Evolutionary conservation across 495 filamentous ascomycete genomes (phyloP), one percentile per base, ranked within the genome.

Genomic region (Daldinia caldariorum): DNA sequence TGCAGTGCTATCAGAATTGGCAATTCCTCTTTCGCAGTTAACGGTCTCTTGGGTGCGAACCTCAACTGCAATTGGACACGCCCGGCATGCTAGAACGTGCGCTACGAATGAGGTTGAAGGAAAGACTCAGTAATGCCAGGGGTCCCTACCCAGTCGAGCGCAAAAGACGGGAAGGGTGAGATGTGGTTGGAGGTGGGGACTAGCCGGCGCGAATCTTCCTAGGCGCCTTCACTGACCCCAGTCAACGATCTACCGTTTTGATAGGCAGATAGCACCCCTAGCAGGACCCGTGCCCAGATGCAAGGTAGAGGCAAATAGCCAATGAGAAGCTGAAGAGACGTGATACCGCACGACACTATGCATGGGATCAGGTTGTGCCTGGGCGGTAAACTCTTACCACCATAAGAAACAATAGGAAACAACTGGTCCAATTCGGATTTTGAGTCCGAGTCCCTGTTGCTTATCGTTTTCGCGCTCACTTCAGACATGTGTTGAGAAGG

Each of bases 331-430:
- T 35, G 18, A 22, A 58, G 14, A 64, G 65, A 58, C 71, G 74
- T 76, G 74, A 76, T 76, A 59, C 65, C 64, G 62, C 66, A 59
- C 58, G 59, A 50, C 67, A 67, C 58, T 9, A 54, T 72, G 74
- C 71, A 76, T 68, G 61, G 58, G 51, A 74, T 71, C 61, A 66
- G 55, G 64, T 74, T 66, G 71, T 67, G 53, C 71, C 74, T 71
- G 74, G 74, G 74, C 74, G 74, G 74, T 74, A 76, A 76, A 43
- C 67, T 39, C 49, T 53, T 47, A 50, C 43, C 32, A 58, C 69
- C 64, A 64, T 31, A 57, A 59, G 56, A 43, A 65, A 64, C 54
- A 57, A 57, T 26, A 37, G 51, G 58, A 50, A 64, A 65, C 59
- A 39, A 22, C 63, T 49, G 65, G 35, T 58, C 34, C 35, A 20